These are phyloP conservation scores for Rhodotorula babjevae DNA, from an alignment of 768 basidiomycete species.

Conservation along the genomic window DNA sequence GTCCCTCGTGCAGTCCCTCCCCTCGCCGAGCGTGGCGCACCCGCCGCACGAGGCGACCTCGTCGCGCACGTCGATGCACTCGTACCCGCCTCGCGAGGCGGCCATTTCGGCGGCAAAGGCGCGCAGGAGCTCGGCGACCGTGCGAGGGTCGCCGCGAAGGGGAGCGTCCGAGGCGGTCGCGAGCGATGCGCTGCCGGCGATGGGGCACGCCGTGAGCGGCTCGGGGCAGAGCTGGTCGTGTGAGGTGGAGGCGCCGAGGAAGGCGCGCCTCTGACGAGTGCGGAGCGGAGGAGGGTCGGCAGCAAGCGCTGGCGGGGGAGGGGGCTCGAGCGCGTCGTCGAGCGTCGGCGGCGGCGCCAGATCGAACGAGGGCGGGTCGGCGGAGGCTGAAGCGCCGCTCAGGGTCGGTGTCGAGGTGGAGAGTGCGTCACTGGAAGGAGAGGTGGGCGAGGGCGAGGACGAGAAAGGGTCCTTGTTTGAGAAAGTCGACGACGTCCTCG, in stretches of 20 bases:
- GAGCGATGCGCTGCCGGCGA: constrained; percentile 11
- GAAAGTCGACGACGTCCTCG: too few relatives aligned
- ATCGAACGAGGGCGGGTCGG: too few relatives aligned
- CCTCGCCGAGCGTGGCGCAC: constrained; percentile 11
- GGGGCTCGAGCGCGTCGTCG: too few relatives aligned
- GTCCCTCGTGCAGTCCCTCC: neutral
- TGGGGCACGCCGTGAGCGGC: constrained; percentile 30
- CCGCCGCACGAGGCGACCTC: constrained; percentile 30
- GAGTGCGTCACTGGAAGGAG: too few relatives aligned
- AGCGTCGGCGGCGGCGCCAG: too few relatives aligned
- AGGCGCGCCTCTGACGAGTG: too few relatives aligned
- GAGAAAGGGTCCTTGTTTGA: neutral
- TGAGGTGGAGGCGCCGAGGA: too few relatives aligned
- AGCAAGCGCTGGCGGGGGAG: too few relatives aligned
- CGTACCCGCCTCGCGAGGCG: neutral
- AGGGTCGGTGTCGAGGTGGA: too few relatives aligned
- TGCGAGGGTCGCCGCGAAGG: neutral
- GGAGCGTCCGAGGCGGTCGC: neutral
- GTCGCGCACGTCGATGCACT: constrained; percentile 19
- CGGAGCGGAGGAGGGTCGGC: too few relatives aligned
- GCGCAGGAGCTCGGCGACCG: too few relatives aligned
- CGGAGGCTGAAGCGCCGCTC: too few relatives aligned
- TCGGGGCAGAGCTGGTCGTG: neutral
- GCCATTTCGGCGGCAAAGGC: neutral
- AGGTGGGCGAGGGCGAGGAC: neutral